Base-by-base conservation (phyloP, 345 rosid species). In the Bruguiera gymnorhiza region DNA sequence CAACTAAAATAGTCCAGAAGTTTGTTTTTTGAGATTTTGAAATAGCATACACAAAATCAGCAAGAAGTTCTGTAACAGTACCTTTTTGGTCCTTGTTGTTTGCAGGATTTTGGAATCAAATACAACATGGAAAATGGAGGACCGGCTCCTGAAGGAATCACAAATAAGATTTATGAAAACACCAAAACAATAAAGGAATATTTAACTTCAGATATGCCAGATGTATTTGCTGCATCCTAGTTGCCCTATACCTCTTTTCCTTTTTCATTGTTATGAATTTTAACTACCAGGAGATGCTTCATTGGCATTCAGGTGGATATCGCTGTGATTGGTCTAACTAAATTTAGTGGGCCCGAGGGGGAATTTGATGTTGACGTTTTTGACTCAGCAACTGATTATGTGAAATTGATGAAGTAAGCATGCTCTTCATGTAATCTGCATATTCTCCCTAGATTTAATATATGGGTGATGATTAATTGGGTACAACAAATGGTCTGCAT, bases 71-170 rank as follows among this genome's bases (percentile, higher is more conserved):
- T 27, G 23, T 11, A 15, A 50, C 52, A 9, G 15, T 67, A 6
- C 15, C 16, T 70, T 51, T 54, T 23, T 2, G 58, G 26, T 24
- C 24, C 24, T 24, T 24, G 8, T 36, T 36, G 39, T 36, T 67
- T 72, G 46, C 85, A 92, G 99, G 98, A 96, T 81, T 96, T 96
- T 85, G 99, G 98, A 70, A 92, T 92, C 82, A 96, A 96, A 83
- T 96, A 96, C 83, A 96, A 96, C 84, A 96, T 96, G 99, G 99
- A 86, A 80, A 96, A 90, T 66, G 99, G 99, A 75, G 99, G 99
- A 70, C 99, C 98, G 75, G 98, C 99, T 76, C 98, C 98, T 4
- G 98, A 96, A 84, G 91, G 85, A 53, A 88, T 96, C 74, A 96
- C 98, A 34, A 89, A 96, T 73, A 89, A 88, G 85, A 96, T 96